phyloP scores from a whole-genome alignment of 257 asterid species.

The Voacanga thouarsii region DNA sequence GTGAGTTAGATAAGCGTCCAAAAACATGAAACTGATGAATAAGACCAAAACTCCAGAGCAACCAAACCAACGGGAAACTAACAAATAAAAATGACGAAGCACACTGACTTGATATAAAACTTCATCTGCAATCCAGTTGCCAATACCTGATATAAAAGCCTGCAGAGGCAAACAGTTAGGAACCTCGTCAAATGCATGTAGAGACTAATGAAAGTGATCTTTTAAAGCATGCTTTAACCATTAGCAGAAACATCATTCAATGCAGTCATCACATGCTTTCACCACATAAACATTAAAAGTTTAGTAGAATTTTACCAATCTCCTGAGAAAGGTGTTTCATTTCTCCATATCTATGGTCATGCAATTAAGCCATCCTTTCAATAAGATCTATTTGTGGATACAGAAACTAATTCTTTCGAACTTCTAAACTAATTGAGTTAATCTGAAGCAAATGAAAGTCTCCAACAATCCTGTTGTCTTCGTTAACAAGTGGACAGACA shows the following conservation, averaged over 20 bases:
- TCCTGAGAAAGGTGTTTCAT: not conserved
- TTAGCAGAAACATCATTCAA: not conserved
- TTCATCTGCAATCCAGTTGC: constrained; percentile 99
- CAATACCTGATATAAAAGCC: constrained; percentile 94
- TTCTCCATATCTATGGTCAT: not conserved
- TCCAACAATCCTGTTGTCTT: too few relatives aligned
- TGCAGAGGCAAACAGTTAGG: constrained; percentile 37
- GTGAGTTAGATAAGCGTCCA: not conserved
- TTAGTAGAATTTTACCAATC: too few relatives aligned
- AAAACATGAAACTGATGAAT: not conserved
- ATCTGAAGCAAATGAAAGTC: not conserved
- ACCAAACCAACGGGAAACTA: not conserved
- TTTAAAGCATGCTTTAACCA: not conserved
- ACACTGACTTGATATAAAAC: constrained; percentile 80
- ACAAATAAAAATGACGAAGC: constrained; percentile 28
- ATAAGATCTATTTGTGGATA: not conserved
- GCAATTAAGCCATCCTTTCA: not conserved
- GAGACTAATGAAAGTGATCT: not conserved
- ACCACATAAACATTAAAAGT: not conserved
- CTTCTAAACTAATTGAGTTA: not conserved
- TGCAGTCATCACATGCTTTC: not conserved
- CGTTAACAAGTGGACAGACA: not conserved
- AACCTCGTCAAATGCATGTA: not conserved
- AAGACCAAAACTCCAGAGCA: not conserved
- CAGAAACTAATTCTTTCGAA: too few relatives aligned